These are phyloP conservation scores for Boletus rubescentipes DNA, from an alignment of 768 basidiomycete genomes.

Conservation along the genomic window DNA sequence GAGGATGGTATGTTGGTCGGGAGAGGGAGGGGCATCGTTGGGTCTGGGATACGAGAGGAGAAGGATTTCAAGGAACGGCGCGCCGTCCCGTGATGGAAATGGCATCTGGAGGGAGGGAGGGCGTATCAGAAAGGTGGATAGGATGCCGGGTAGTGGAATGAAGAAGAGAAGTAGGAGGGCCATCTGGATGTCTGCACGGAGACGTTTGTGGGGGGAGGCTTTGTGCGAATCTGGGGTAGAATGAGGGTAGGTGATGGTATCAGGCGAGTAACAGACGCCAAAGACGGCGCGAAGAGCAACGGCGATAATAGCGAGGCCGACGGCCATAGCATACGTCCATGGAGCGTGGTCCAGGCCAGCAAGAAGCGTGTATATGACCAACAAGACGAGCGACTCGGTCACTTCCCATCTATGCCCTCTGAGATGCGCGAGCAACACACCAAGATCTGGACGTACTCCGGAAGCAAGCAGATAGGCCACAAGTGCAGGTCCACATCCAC, in stretches of 20 bases:
- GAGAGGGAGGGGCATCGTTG: constrained; percentile 25
- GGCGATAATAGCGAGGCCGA: constrained; percentile 25
- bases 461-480: constrained; percentile 21
- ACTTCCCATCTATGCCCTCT: constrained; percentile 16
- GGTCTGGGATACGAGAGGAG: constrained; percentile 41
- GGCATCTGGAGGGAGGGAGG: constrained; percentile 3
- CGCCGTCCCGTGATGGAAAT: constrained; percentile 18
- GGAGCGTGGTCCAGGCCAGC: constrained; percentile 35
- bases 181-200: constrained; percentile 17
- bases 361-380: constrained; percentile 13
- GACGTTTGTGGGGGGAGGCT: constrained; percentile 1
- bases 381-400: constrained; percentile 10
- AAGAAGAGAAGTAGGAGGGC: constrained; percentile 21
- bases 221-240: background rate
- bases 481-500: constrained; percentile 38
- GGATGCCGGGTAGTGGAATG: constrained; percentile 3
- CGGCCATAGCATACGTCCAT: constrained; percentile 39
- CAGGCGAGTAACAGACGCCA: background rate
- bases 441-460: constrained; percentile 14
- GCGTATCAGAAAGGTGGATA: constrained; percentile 2
- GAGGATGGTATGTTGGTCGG: constrained; percentile 27
- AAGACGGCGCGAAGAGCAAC: constrained; percentile 11
- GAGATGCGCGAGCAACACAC: background rate
- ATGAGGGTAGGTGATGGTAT: background rate
- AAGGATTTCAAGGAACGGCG: constrained; percentile 40